These are phyloP conservation scores for Naganishia randhawae DNA, from an alignment of 768 basidiomycete species.

Conservation along the genomic window DNA sequence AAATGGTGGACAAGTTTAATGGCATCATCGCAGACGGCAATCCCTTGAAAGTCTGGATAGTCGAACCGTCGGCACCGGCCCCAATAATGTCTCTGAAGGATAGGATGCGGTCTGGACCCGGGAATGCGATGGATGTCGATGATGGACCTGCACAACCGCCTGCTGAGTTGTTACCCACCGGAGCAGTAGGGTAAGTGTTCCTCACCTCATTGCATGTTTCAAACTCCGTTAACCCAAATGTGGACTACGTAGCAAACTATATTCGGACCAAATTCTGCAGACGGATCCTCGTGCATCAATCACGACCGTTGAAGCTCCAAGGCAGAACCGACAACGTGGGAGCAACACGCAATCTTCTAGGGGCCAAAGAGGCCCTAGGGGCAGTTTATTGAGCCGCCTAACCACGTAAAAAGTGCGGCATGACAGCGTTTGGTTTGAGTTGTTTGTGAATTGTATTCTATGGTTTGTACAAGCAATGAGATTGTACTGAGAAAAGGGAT, in stretches of 20 bases:
- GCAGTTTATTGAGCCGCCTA: constrained; percentile 7
- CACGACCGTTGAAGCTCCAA: constrained; percentile 36
- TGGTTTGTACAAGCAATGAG: constrained; percentile 1
- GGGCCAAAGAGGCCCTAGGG: background rate
- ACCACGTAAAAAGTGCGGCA: background rate
- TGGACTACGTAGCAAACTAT: constrained; percentile 63
- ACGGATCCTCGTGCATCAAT: constrained; percentile 35
- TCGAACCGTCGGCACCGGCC: constrained; percentile 42
- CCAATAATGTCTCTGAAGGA: constrained; percentile 16
- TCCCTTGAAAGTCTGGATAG: constrained; percentile 62
- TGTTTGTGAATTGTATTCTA: background rate
- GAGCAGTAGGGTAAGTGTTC: constrained; percentile 12
- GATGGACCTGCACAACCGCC: constrained; percentile 2
- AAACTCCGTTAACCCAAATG: background rate
- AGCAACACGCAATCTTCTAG: background rate
- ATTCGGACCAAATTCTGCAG: constrained; percentile 68
- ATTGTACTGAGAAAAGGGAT: background rate
- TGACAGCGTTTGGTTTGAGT: background rate
- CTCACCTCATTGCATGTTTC: background rate
- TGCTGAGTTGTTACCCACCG: background rate
- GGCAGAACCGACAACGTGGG: constrained; percentile 7
- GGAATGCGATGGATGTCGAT: constrained; percentile 21
- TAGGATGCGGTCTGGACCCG: constrained; percentile 12
- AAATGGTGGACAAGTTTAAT: constrained; percentile 71
- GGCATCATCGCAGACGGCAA: constrained; percentile 79